Evolutionary conservation across 805 yeast species (phyloP).

Genomic region (Wickerhamiella brachini): DNA sequence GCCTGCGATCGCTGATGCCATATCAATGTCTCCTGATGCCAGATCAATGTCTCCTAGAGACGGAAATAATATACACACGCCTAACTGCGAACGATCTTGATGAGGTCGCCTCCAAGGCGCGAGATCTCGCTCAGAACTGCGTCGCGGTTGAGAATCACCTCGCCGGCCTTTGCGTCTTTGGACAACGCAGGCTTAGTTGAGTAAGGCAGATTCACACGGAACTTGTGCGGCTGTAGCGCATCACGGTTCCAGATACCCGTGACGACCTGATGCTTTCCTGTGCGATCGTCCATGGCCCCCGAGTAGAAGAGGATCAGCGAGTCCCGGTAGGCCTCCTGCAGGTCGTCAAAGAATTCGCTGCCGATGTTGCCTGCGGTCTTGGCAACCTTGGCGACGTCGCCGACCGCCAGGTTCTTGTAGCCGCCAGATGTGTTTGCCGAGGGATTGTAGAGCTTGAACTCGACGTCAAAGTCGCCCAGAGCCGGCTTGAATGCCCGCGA

Average conservation of each 20-base stretch:
- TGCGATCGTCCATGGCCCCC: constrained; percentile 31
- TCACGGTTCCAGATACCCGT: constrained; percentile 74
- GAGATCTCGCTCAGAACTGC: constrained; percentile 60
- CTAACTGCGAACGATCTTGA: constrained; percentile 13
- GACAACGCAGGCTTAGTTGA: constrained; percentile 36
- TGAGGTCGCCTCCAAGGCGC: constrained; percentile 28
- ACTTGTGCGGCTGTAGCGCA: constrained; percentile 44
- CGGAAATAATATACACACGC: background rate
- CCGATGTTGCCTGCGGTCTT: constrained; percentile 47
- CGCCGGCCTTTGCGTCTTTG: constrained; percentile 5
- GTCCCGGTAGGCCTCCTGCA: constrained; percentile 50
- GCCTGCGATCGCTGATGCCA: too few relatives aligned
- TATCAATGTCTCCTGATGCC: too few relatives aligned
- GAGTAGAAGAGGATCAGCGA: constrained; percentile 53
- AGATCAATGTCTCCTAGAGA: background rate
- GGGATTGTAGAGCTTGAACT: constrained; percentile 41
- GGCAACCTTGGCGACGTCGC: constrained; percentile 25
- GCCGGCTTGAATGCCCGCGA: constrained; percentile 67
- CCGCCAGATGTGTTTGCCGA: constrained; percentile 29
- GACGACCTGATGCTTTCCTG: constrained; percentile 35
- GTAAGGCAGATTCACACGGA: constrained; percentile 66
- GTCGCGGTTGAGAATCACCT: constrained; percentile 43
- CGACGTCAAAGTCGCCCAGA: constrained; percentile 70
- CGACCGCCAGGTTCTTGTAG: constrained; percentile 29
- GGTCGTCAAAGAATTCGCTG: constrained; percentile 43